Evolutionary conservation across 129 eudicot species (phyloP), one percentile per base, ranked within the genome.

Genomic region (Ambrosia artemisiifolia): DNA sequence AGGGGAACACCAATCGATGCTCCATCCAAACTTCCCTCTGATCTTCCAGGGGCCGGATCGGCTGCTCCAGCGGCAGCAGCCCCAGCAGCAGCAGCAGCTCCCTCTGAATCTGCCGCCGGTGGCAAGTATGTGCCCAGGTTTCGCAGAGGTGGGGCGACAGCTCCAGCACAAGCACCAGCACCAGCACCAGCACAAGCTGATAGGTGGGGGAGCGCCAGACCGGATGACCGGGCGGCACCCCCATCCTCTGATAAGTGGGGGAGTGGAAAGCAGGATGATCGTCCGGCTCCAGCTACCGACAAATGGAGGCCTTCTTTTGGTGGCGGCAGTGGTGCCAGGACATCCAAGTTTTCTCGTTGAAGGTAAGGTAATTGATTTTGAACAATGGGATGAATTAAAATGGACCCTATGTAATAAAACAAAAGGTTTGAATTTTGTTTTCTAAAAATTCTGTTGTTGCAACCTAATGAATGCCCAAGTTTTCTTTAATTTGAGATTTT

Each of bases 61-160:
- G 72, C 73, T 2, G 50, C 81, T 6, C 64, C 75, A 2, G 76
- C 76, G 6, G 59, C 82, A 4, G 62, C 81, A 0, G 65, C 83
- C 0, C 80, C 83, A 1, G 71, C 85, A 1, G 69, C 86, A 0
- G 81, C 85, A 0, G 82, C 90, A n/a, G 60, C 80, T 14, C 69
- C 74, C 1, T 69, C 88, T 8, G 20, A 84, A n/a, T 51, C 80
- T 14, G 69, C 74, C 1, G 72, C 88, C 6, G 20, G 86, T 54
- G 87, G 82, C 24, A 91, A 80, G 71, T 91, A 88, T n/a, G 96
- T 91, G 63, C 97, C 83, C 0, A 81, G 5, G 74, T 69, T 64
- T 59, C 73, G 83, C 18, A 73, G 86, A 36, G 43, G 83, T 65
- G 85, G 33, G 61, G 36, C 78, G 10, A 51, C 81, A 6, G 86